phyloP scores from a whole-genome alignment of 495 filamentous ascomycete species.

The Aspergillus steynii region DNA sequence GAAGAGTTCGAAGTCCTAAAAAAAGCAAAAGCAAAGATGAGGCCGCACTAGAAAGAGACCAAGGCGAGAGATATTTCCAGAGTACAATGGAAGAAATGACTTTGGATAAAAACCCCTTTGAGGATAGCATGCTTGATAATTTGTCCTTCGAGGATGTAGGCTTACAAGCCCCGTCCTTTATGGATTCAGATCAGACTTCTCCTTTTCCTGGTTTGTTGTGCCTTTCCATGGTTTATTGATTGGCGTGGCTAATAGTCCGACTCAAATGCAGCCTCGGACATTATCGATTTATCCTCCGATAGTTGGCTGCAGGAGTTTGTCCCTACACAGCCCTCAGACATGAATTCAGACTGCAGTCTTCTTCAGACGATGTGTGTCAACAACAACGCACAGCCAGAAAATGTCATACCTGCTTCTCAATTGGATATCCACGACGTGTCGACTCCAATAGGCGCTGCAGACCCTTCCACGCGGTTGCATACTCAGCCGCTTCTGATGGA shows the following conservation, averaged over 20 bases:
- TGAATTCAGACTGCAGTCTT: not conserved
- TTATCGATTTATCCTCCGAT: constrained; percentile 27
- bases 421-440: not conserved
- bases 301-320: constrained; percentile 37
- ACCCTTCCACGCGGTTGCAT: constrained; percentile 7
- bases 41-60: constrained; percentile 2
- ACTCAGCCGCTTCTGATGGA: constrained; percentile 3
- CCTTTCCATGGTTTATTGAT: not conserved
- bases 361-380: not conserved
- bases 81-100: constrained; percentile 4
- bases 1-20: constrained; percentile 13
- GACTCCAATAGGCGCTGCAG: not conserved
- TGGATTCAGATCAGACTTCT: constrained; percentile 12
- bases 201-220: constrained; percentile 13
- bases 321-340: constrained; percentile 19
- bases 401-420: not conserved
- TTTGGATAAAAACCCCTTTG: constrained; percentile 8
- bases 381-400: not conserved
- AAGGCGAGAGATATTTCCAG: not conserved
- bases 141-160: constrained; percentile 10
- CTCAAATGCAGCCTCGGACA: constrained; percentile 18
- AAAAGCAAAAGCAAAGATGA: constrained; percentile 20
- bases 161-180: constrained; percentile 13
- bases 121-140: constrained; percentile 9
- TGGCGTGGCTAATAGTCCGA: not conserved